A percentile compares a stretch with the other conserved stretches of the same genome.
Evolutionary conservation across 2,329 filamentous ascomycete genomes (phyloP).

Genomic region (Ophioceras dolichostomum): DNA sequence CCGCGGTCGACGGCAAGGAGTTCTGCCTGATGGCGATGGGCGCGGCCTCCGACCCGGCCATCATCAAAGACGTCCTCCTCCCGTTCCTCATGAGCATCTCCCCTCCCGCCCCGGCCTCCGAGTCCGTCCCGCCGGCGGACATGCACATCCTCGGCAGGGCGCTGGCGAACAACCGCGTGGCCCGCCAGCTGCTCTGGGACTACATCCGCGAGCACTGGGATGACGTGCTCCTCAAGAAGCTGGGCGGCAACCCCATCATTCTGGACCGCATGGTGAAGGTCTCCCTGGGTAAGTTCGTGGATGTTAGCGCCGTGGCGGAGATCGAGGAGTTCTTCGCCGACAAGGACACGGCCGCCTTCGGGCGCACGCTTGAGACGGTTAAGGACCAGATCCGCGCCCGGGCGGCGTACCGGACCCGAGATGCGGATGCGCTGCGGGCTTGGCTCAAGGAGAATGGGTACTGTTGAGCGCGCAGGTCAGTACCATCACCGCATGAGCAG

Average conservation of each 20-base stretch:
- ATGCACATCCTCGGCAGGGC: conserved; percentile 70
- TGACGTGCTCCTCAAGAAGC: conserved; percentile 50
- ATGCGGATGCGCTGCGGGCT: conserved; percentile 59
- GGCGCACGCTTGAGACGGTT: conserved; percentile 74
- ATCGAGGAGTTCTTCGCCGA: conserved; percentile 75
- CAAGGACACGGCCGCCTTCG: conserved; percentile 78
- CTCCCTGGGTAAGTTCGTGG: conserved; percentile 67
- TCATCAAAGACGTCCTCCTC: conserved; percentile 55
- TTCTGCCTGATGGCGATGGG: conserved; percentile 70
- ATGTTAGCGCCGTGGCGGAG: conserved; percentile 56
- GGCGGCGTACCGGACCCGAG: conserved; percentile 70
- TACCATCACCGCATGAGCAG: no score
- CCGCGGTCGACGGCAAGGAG: conserved; percentile 83
- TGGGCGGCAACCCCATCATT: conserved; percentile 70
- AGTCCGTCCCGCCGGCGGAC: conserved; percentile 72
- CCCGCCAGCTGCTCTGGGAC: conserved; percentile 67
- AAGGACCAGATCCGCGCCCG: conserved; percentile 77
- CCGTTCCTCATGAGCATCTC: conserved; percentile 62
- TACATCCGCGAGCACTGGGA: conserved; percentile 81
- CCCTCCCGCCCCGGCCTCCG: conserved; percentile 21
- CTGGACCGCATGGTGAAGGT: conserved; percentile 80
- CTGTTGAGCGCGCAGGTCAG: no score
- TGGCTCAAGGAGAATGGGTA: conserved; percentile 38
- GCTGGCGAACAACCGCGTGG: conserved; percentile 60
- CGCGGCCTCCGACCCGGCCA: conserved; percentile 52